Percentiles rank a stretch among this genome's conserved stretches.
phyloP scores from a whole-genome alignment of 192 early-diverging fungal genomes.

The Chytriomyces sp. region DNA sequence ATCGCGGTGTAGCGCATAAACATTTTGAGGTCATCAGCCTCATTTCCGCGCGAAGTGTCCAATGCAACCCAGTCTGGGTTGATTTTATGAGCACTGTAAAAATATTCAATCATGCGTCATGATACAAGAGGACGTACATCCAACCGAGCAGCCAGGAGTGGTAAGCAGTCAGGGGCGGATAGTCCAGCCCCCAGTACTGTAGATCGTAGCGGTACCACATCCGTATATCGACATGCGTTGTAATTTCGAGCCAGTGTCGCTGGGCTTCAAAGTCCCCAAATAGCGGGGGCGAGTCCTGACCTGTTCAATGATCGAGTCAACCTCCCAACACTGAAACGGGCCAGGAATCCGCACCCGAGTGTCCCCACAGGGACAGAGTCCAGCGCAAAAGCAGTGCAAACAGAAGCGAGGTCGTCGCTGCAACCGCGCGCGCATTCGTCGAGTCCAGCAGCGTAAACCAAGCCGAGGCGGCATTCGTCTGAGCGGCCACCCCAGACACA shows the following conservation, averaged over 20 bases:
- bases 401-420: too few relatives aligned
- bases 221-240: slow-evolving; percentile 69
- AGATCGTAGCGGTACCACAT: slow-evolving; percentile 91
- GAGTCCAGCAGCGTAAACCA: background rate
- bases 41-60: slow-evolving; percentile 81
- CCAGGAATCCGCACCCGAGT: slow-evolving; percentile 7
- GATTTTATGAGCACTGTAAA: slow-evolving; percentile 66
- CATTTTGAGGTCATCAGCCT: slow-evolving; percentile 71
- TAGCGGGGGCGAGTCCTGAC: slow-evolving; percentile 61
- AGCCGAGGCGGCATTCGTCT: background rate
- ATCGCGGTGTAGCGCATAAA: slow-evolving; percentile 90
- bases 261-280: slow-evolving; percentile 98
- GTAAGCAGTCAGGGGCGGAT: slow-evolving; percentile 95
- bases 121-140: slow-evolving; percentile 51
- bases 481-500: background rate
- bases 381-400: slow-evolving; percentile 22
- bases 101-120: background rate
- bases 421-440: background rate
- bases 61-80: slow-evolving; percentile 86
- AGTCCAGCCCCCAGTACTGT: slow-evolving; percentile 94
- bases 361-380: slow-evolving; percentile 11
- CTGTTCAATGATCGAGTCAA: background rate
- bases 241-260: slow-evolving; percentile 98
- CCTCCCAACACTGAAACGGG: background rate
- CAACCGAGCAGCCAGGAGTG: slow-evolving; percentile 84